A percentile compares a stretch with the other conserved stretches of the same genome.
Evolutionary conservation across 2,329 filamentous ascomycete species (phyloP).

Genomic region (Beauveria rudraprayagi): DNA sequence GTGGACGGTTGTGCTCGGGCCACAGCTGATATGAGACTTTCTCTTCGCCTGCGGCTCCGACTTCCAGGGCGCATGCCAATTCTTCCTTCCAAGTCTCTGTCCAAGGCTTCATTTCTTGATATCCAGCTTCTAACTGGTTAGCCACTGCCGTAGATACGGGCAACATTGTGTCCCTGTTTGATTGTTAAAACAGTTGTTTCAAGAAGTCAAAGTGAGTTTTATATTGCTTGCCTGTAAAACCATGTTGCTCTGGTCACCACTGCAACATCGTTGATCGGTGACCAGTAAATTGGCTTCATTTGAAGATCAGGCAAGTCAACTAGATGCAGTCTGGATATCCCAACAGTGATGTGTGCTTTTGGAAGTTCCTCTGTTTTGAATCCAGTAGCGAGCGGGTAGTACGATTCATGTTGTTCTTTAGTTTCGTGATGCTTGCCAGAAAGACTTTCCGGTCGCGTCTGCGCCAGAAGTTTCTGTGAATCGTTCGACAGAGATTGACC

Average conservation of each 20-base stretch:
- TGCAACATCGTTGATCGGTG: constrained; percentile 80
- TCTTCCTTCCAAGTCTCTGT: constrained; percentile 91
- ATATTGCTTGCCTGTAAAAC: constrained; percentile 66
- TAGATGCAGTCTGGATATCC: constrained; percentile 80
- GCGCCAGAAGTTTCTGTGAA: not conserved
- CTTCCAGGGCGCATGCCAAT: constrained; percentile 79
- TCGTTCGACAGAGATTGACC: not conserved
- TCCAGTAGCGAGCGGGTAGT: constrained; percentile 16
- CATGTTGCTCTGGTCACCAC: constrained; percentile 80
- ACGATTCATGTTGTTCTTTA: not conserved
- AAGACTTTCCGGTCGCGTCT: not conserved
- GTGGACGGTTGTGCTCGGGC: constrained; percentile 46
- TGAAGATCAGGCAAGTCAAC: constrained; percentile 73
- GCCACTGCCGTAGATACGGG: constrained; percentile 79
- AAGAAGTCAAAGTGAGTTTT: not conserved
- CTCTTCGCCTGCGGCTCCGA: constrained; percentile 82
- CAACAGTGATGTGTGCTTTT: constrained; percentile 64
- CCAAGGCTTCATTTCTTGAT: constrained; percentile 78
- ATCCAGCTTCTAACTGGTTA: constrained; percentile 89
- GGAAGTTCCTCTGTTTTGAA: not conserved
- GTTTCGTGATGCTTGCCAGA: not conserved
- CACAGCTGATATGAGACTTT: constrained; percentile 81
- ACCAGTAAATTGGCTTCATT: constrained; percentile 99
- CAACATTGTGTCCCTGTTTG: constrained; percentile 67
- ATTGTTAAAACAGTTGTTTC: constrained; percentile 14